phyloP scores from a whole-genome alignment of 192 early-diverging fungal species.

The Chytriomyces sp. region DNA sequence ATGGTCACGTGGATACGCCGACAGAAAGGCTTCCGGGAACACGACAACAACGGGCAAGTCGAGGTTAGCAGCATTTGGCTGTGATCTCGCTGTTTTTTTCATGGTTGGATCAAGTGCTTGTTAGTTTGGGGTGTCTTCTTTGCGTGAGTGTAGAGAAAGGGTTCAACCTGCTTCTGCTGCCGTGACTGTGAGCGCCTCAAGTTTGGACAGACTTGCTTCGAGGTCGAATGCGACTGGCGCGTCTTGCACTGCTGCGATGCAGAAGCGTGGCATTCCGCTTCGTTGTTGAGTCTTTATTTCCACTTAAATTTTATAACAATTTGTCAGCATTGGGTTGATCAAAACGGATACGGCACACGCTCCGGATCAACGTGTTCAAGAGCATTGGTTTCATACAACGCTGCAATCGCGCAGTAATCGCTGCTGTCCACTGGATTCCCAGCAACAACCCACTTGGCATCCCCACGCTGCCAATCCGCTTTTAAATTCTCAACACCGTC shows the following conservation, averaged over 20 bases:
- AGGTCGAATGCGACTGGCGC: conserved; percentile 1
- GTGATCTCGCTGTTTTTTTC: not conserved
- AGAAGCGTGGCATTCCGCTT: too few relatives aligned
- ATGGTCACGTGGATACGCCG: not conserved
- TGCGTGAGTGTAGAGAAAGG: not conserved
- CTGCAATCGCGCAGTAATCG: conserved; percentile 5
- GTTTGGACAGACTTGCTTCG: not conserved
- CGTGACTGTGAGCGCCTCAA: not conserved
- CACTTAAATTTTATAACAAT: too few relatives aligned
- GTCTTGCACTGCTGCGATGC: conserved; percentile 7
- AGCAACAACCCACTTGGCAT: not conserved
- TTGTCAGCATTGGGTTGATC: too few relatives aligned
- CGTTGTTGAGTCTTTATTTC: too few relatives aligned
- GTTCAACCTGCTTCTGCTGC: not conserved
- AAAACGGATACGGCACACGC: not conserved
- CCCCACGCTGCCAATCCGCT: not conserved
- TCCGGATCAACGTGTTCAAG: not conserved
- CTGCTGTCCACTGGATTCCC: conserved; percentile 5
- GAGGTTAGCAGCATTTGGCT: not conserved
- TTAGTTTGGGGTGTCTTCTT: not conserved
- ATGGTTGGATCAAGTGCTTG: not conserved
- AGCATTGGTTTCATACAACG: conserved; percentile 4
- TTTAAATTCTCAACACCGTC: not conserved
- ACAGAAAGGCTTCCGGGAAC: conserved; percentile 2
- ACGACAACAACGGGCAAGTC: not conserved